These are phyloP conservation scores for Arxiozyma telluris DNA, from an alignment of 1,139 yeast species.

Conservation along the genomic window DNA sequence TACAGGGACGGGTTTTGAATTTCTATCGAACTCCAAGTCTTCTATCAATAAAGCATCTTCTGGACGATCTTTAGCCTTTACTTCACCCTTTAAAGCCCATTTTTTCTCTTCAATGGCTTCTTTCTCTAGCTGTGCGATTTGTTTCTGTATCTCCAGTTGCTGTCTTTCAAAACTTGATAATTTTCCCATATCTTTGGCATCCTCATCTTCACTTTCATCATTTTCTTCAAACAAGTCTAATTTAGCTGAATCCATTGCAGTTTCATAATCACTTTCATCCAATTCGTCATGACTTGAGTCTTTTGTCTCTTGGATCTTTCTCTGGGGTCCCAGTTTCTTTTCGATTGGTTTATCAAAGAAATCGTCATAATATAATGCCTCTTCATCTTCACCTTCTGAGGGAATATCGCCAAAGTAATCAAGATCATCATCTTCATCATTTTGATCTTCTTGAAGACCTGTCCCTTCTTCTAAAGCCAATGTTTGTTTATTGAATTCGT, in stretches of 20 bases:
- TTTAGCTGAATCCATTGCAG: slow-evolving; percentile 53
- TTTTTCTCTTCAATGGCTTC: slow-evolving; percentile 85
- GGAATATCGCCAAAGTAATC: slow-evolving; percentile 58
- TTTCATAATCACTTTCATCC: slow-evolving; percentile 42
- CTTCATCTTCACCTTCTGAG: slow-evolving; percentile 45
- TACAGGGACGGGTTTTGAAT: slow-evolving; percentile 81
- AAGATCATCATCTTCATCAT: slow-evolving; percentile 46
- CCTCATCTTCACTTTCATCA: slow-evolving; percentile 22
- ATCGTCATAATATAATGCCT: slow-evolving; percentile 64
- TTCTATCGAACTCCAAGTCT: slow-evolving; percentile 63
- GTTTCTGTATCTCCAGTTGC: slow-evolving; percentile 64
- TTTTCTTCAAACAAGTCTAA: slow-evolving; percentile 55
- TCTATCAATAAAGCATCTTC: slow-evolving; percentile 68
- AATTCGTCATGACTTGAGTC: slow-evolving; percentile 30
- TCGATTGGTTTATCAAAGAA: slow-evolving; percentile 51
- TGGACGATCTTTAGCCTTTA: slow-evolving; percentile 72
- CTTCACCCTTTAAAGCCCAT: slow-evolving; percentile 95
- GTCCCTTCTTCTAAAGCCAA: slow-evolving; percentile 55
- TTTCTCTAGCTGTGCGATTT: slow-evolving; percentile 69
- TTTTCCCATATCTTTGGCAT: slow-evolving; percentile 30
- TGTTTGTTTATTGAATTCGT: slow-evolving; percentile 75
- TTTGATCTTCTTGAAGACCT: slow-evolving; percentile 36
- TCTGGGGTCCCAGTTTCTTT: slow-evolving; percentile 11
- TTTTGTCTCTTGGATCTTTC: slow-evolving; percentile 12
- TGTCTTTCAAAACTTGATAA: slow-evolving; percentile 79